Percentiles rank a stretch among this genome's conserved stretches.
Evolutionary conservation across 805 yeast species (phyloP).

Genomic region (Yarrowia porcina): DNA sequence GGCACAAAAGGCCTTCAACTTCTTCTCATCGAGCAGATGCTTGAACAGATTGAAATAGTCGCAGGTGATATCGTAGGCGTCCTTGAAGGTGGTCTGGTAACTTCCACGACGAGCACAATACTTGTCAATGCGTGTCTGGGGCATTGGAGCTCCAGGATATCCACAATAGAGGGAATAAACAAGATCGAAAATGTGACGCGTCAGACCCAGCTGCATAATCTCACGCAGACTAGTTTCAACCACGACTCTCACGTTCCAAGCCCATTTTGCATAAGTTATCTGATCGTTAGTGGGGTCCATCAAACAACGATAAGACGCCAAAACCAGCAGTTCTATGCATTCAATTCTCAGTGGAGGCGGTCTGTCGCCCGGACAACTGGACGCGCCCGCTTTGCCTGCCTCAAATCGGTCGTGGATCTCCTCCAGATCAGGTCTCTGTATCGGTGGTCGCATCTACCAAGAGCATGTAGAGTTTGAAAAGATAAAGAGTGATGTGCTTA

Average conservation of each 20-base stretch:
- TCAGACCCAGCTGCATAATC: neutral
- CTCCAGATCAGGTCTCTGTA: neutral
- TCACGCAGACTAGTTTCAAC: neutral
- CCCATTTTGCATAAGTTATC: neutral
- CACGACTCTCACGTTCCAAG: neutral
- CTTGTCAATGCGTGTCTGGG: neutral
- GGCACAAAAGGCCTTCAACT: neutral
- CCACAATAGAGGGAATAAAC: neutral
- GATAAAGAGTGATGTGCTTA: neutral
- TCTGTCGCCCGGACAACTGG: neutral
- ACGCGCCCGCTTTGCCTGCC: neutral
- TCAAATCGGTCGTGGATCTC: neutral
- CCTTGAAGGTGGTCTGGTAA: neutral
- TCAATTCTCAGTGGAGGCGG: too few relatives aligned
- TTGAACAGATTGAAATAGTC: neutral
- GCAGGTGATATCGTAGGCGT: neutral
- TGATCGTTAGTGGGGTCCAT: too few relatives aligned
- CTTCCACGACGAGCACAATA: neutral
- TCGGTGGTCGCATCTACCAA: neutral
- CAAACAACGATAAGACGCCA: neutral
- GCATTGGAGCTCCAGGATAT: neutral
- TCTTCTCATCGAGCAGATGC: neutral
- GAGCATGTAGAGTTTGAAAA: neutral
- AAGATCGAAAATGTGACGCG: neutral
- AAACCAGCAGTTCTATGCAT: too few relatives aligned